Evolutionary conservation across 495 filamentous ascomycete genomes (phyloP), one percentile per base, ranked within the genome.

Genomic region (Podospora australis): DNA sequence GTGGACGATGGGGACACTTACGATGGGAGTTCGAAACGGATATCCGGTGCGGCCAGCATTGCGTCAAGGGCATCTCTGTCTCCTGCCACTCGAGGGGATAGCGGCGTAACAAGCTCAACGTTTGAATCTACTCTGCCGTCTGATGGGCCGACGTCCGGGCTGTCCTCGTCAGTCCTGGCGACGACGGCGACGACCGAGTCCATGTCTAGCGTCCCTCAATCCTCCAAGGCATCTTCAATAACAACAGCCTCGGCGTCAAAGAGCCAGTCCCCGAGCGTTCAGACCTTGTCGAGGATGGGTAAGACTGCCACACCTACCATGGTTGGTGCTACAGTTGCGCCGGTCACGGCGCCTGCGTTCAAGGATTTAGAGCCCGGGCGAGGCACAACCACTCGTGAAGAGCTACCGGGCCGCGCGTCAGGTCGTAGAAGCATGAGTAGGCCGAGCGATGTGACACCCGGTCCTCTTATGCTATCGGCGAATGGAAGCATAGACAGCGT

Each of bases 321-420:
- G 5, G 35, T 49, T 25, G 52, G 45, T 35, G 58, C 65, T 23
- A 58, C 58, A 16, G 59, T 83, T 29, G 79, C 74, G 9, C 75
- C 82, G 21, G 58, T 81, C 13, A 75, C 79, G 55, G 74, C 78
- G 20, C 81, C 68, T 53, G 79, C 73, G 16, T 63, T 79, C 34
- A 48, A 57, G 38, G 60, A 66, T 32, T 77, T 71, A 58, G 77
- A 80, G 26, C 53, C 53, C 5, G 39, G 67, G 9, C 70, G 66
- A 16, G 63, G 51, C 19, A 61, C 63, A 4, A 57, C 67, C 19
- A 62, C 66, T 35, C 71, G 64, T 17, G 70, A 74, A 20, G 70
- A 73, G 20, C 40, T 54, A 6, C 45, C 59, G n/a, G 48, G 16
- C 45, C 65, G 60, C 17, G 50, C 41, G 6, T 48, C 55, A 10